phyloP scores from a whole-genome alignment of 371 early-diverging fungal genomes.

The Saksenaea vasiformis region DNA sequence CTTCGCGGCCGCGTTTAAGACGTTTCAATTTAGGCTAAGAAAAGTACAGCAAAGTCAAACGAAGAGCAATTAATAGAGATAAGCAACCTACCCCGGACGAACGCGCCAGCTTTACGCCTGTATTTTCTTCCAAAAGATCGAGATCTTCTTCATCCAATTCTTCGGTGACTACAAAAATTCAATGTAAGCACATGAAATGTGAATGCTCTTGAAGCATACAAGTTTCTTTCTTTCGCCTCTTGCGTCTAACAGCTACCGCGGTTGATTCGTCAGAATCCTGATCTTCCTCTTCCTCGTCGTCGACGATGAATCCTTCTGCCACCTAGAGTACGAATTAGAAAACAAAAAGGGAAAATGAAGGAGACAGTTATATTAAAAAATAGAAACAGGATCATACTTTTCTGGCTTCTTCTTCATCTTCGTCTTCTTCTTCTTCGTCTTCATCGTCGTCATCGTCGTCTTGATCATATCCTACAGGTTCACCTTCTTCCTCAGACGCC shows the following conservation, averaged over 20 bases:
- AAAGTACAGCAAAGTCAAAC: background rate
- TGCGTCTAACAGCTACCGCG: conserved; percentile 40
- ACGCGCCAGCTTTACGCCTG: conserved; percentile 63
- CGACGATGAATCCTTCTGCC: conserved; percentile 68
- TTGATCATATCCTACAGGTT: background rate
- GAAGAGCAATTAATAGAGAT: background rate
- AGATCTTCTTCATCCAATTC: conserved; percentile 90
- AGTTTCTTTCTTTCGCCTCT: conserved; percentile 55
- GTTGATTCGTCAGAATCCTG: conserved; percentile 44
- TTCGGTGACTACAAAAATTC: conserved; percentile 30
- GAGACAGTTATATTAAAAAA: background rate
- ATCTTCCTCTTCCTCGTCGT: conserved; percentile 67
- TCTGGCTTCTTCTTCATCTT: conserved; percentile 8
- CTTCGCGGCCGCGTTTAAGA: conserved; percentile 69
- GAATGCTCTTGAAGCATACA: conserved; percentile 25
- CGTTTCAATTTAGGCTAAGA: conserved; percentile 65
- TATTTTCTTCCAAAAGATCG: conserved; percentile 83
- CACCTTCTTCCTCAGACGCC: background rate
- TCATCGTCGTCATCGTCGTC: background rate
- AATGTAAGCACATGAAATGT: background rate
- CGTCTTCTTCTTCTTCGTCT: conserved; percentile 2
- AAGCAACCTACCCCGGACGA: conserved; percentile 45
- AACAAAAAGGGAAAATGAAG: too few species aligned
- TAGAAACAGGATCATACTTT: background rate
- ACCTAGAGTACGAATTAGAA: conserved; percentile 31